phyloP scores from a whole-genome alignment of 2,329 filamentous ascomycete genomes.

The Achaetomium macrosporum region DNA sequence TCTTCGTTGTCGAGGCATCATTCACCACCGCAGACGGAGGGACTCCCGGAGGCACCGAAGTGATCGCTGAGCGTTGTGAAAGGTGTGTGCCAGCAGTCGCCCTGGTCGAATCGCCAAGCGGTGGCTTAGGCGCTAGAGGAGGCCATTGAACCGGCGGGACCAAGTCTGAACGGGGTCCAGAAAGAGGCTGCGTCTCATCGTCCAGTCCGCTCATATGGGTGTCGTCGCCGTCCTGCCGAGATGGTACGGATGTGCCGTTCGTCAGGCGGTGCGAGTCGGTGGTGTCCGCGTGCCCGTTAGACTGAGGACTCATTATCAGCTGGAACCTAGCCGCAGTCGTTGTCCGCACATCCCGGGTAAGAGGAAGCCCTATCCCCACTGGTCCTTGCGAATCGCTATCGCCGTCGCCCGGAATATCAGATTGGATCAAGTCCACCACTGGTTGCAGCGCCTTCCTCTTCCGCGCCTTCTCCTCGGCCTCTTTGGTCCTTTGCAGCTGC shows the following conservation, averaged over 20 bases:
- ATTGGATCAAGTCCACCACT: constrained; percentile 43
- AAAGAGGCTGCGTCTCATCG: constrained; percentile 41
- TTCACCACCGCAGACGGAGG: constrained; percentile 61
- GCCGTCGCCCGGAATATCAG: constrained; percentile 46
- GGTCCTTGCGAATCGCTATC: constrained; percentile 51
- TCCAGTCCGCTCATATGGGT: constrained; percentile 56
- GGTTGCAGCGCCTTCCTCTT: constrained; percentile 59
- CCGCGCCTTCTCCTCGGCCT: constrained; percentile 53
- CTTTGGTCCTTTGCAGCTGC: constrained; percentile 59
- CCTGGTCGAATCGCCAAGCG: constrained; percentile 33
- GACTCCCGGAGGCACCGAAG: constrained; percentile 50
- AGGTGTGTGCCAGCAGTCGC: constrained; percentile 48
- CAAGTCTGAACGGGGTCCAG: constrained; percentile 30
- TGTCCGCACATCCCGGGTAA: constrained; percentile 50
- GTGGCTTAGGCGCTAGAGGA: constrained; percentile 6
- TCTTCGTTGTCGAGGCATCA: constrained; percentile 92
- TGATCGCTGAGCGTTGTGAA: constrained; percentile 59
- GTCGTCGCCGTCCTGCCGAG: constrained; percentile 47
- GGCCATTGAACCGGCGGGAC: constrained; percentile 47
- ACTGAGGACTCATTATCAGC: constrained; percentile 51
- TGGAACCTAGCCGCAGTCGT: constrained; percentile 47
- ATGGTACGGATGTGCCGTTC: constrained; percentile 52
- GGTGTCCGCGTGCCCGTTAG: constrained; percentile 49
- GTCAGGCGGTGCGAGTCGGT: constrained; percentile 39
- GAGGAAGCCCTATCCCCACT: constrained; percentile 57